Base-by-base conservation (phyloP, 1,139 yeast genomes). In the Kurtzmaniella quercitrusa region DNA sequence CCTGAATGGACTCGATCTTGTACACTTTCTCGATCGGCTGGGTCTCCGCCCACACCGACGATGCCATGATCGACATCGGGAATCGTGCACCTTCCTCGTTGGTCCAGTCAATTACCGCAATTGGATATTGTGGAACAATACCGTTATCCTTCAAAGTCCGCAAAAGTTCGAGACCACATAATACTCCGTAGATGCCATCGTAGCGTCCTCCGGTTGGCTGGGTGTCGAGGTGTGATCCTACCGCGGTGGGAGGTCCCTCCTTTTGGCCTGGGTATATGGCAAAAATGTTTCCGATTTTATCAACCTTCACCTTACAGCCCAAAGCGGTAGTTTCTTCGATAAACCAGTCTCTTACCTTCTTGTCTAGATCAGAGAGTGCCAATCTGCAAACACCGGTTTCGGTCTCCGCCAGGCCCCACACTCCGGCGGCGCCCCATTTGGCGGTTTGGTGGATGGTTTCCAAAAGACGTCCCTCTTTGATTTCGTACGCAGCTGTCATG, bases 161-260 rank as follows among this genome's bases (percentile, higher is more conserved):
- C 49, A 84, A 58, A 4, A 83, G 80, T 58, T 84, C 89, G 37
- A 84, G 63, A 0, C 88, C 90, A 11, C 83, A 63, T 41, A 82
- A 66, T 6, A 84, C 90, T 18, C 90, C 91, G 34, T 74, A 70
- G 38, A 82, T 78, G 27, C 90, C 91, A 55, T 84, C 90, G 55
- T 82, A 84, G 48, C 87, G 66, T 6, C 90, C 90, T 27, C 90
- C 90, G 6, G 82, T 81, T n/a, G 90, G 90, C 61, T 84, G 90
- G 1, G 90, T 84, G 55, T 84, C 90, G 46, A 84, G 62, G 60
- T 84, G 90, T 0, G 89, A 82, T 0, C 91, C 90, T 48, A 83
- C 79, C 11, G 79, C 89, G 1, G 82, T 81, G 11, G 90, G 85
- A 6, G 70, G 58, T 1, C 70, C 73, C 2, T 54, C 56, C 41